These are phyloP conservation scores for Eruca vesicaria DNA, from an alignment of 441 rosid species.

Conservation along the genomic window DNA sequence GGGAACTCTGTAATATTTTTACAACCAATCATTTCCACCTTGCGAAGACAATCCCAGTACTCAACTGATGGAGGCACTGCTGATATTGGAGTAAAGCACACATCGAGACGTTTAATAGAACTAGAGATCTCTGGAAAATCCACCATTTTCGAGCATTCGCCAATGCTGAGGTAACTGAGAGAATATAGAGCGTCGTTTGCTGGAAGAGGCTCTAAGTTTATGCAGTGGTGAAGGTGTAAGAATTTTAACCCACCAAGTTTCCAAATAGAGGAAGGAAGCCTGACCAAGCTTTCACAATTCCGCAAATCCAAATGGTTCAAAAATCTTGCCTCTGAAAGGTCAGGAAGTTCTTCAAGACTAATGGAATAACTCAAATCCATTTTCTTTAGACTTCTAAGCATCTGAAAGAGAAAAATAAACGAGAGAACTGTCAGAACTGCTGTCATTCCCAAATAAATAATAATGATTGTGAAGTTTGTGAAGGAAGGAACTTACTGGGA, in stretches of 20 bases:
- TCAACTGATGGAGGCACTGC: not conserved
- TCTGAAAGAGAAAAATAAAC: not conserved
- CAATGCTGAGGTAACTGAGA: not conserved
- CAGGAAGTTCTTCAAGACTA: not conserved
- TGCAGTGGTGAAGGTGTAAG: not conserved
- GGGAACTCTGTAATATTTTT: not conserved
- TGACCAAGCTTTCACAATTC: not conserved
- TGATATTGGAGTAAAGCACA: not conserved
- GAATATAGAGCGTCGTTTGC: not conserved
- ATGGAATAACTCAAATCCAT: not conserved
- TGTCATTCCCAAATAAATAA: not conserved
- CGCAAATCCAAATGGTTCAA: not conserved
- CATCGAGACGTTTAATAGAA: not conserved
- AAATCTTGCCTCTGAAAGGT: not conserved
- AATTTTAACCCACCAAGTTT: not conserved
- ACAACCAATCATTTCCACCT: not conserved
- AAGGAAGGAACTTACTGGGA: slow-evolving; percentile 32
- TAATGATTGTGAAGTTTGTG: not conserved
- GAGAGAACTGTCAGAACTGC: not conserved
- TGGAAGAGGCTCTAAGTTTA: slow-evolving; percentile 1
- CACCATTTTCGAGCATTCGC: not conserved
- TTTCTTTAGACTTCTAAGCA: not conserved
- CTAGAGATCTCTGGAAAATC: slow-evolving; percentile 14
- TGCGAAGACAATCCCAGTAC: not conserved
- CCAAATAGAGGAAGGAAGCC: slow-evolving; percentile 12